These are phyloP conservation scores for Populus tremula DNA, from an alignment of 345 rosid species.

Conservation along the genomic window DNA sequence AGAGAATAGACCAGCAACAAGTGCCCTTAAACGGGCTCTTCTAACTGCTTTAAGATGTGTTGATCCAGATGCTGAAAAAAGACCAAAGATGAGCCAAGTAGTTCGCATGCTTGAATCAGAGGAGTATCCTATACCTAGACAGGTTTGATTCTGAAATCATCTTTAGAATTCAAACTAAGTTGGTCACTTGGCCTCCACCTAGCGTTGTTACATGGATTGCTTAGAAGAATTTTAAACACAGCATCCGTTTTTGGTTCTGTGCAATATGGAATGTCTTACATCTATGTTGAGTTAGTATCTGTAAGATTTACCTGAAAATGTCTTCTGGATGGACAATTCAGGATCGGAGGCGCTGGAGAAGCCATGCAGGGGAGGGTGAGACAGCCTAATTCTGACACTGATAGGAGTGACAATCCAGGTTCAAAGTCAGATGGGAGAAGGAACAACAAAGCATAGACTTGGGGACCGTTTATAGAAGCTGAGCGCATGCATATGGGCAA, in stretches of 20 bases:
- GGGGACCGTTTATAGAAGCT: conserved; percentile 12
- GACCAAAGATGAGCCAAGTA: conserved; percentile 96
- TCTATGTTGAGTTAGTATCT: background rate
- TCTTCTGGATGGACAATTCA: conserved; percentile 25
- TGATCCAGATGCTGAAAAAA: conserved; percentile 89
- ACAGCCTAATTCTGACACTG: conserved; percentile 39
- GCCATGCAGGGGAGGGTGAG: conserved; percentile 46
- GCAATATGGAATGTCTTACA: background rate
- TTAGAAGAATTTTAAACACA: background rate
- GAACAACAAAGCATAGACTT: conserved; percentile 9
- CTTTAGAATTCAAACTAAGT: background rate
- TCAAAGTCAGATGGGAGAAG: conserved; percentile 25
- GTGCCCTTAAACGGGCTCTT: conserved; percentile 85
- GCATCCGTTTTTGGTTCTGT: background rate
- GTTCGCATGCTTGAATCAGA: conserved; percentile 93
- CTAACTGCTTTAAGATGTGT: conserved; percentile 93
- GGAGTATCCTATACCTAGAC: conserved; percentile 80
- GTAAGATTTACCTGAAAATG: background rate
- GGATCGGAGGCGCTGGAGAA: conserved; percentile 75
- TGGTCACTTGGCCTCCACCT: background rate
- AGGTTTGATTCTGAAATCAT: conserved; percentile 46
- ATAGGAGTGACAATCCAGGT: conserved; percentile 44
- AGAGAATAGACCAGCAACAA: conserved; percentile 70
- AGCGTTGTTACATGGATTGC: background rate
- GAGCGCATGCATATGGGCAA: background rate